A percentile compares a stretch with the other conserved stretches of the same genome.
phyloP scores from a whole-genome alignment of 805 yeast genomes.

The Candida boleticola region DNA sequence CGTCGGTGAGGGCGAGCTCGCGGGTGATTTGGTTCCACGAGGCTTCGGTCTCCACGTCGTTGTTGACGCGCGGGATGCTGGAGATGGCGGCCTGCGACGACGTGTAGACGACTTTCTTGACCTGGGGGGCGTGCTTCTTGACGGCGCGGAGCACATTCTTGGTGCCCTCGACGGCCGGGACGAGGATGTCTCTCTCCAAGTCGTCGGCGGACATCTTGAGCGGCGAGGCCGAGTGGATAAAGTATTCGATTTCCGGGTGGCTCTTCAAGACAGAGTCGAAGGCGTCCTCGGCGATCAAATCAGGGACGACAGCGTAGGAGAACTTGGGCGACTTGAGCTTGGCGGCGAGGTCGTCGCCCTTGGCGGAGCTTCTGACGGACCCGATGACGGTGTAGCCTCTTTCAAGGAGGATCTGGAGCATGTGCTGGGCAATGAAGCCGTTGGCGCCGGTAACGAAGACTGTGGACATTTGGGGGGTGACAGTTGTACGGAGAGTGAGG shows the following conservation, averaged over 20 bases:
- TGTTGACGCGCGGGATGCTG: conserved; percentile 7
- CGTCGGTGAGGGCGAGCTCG: conserved; percentile 40
- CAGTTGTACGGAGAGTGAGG: background rate
- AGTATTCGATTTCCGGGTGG: conserved; percentile 50
- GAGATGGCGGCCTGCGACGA: conserved; percentile 55
- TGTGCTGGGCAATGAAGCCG: conserved; percentile 53
- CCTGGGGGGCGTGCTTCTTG: conserved; percentile 37
- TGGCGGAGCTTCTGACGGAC: conserved; percentile 37
- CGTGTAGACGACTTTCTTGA: conserved; percentile 44
- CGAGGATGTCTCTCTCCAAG: conserved; percentile 49
- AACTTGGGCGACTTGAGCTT: conserved; percentile 32
- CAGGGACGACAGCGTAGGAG: conserved; percentile 45
- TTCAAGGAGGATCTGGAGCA: conserved; percentile 38
- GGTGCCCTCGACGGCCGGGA: conserved; percentile 58
- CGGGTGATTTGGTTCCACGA: conserved; percentile 54
- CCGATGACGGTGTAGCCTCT: conserved; percentile 15
- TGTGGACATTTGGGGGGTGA: conserved; percentile 10
- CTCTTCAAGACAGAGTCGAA: conserved; percentile 44
- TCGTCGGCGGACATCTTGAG: conserved; percentile 44
- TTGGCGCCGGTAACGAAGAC: conserved; percentile 53
- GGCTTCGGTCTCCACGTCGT: conserved; percentile 27
- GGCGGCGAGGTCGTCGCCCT: conserved; percentile 32
- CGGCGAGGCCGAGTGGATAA: conserved; percentile 64
- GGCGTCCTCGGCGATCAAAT: conserved; percentile 44
- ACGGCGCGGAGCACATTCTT: conserved; percentile 49